A percentile compares a stretch with the other conserved stretches of the same genome.
phyloP scores from a whole-genome alignment of 2,329 filamentous ascomycete species.

The Microcyclospora pomicola region DNA sequence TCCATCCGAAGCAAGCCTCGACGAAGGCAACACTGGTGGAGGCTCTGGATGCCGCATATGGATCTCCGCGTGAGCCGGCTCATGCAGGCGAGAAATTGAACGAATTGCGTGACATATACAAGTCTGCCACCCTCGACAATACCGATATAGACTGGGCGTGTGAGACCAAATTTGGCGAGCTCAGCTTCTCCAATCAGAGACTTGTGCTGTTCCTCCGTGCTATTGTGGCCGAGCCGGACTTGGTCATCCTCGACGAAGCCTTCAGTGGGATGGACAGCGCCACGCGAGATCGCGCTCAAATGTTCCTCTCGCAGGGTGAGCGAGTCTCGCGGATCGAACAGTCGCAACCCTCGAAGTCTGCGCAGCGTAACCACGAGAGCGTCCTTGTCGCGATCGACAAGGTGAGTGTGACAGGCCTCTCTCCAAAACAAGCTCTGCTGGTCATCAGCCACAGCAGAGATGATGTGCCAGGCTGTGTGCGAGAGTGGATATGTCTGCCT shows the following conservation, averaged over 20 bases:
- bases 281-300: slow-evolving; percentile 72
- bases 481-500: slow-evolving; percentile 77
- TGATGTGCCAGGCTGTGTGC: slow-evolving; percentile 71
- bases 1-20: slow-evolving; percentile 41
- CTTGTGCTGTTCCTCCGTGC: slow-evolving; percentile 63
- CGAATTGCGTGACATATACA: slow-evolving; percentile 6
- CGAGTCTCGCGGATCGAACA: slow-evolving; percentile 6
- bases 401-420: slow-evolving; percentile 48
- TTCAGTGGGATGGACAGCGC: slow-evolving; percentile 37
- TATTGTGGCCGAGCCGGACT: slow-evolving; percentile 31
- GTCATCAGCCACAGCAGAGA: slow-evolving; percentile 84
- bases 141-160: slow-evolving; percentile 48
- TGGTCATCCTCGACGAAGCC: slow-evolving; percentile 39
- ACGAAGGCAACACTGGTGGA: slow-evolving; percentile 3
- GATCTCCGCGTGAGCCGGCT: slow-evolving; percentile 8
- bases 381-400: slow-evolving; percentile 27
- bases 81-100: slow-evolving; percentile 4
- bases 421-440: slow-evolving; percentile 64
- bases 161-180: slow-evolving; percentile 52
- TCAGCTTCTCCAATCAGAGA: slow-evolving; percentile 71
- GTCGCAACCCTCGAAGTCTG: slow-evolving; percentile 7
- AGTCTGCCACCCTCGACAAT: slow-evolving; percentile 7
- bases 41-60: slow-evolving; percentile 2
- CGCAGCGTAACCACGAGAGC: slow-evolving; percentile 1
- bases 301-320: slow-evolving; percentile 51